Conservation (phyloP, 2,329 filamentous ascomycete genomes). For the Penicillium oxalicum region DNA sequence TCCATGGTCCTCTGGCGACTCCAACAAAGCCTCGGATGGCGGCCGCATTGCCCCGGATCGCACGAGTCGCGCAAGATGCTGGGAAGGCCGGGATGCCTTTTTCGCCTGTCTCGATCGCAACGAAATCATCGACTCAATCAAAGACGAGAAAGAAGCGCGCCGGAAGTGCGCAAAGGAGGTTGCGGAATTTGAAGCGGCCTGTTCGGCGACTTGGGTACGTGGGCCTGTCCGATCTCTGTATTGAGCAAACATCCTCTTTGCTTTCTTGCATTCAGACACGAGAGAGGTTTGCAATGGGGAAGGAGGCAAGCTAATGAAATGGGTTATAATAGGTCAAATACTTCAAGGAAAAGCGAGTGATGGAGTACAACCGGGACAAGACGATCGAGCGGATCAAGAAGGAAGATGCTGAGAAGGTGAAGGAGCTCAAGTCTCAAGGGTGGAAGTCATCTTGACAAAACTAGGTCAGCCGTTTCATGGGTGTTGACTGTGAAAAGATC, state of each 20-base stretch:
- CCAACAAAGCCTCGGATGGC: constrained; percentile 47
- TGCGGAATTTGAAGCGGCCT: constrained; percentile 71
- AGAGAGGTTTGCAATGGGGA: no score
- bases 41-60: constrained; percentile 77
- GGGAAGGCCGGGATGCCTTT: constrained; percentile 81
- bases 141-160: constrained; percentile 50
- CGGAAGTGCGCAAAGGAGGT: constrained; percentile 57
- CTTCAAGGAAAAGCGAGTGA: constrained; percentile 93
- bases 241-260: neutral
- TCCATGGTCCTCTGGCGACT: constrained; percentile 40
- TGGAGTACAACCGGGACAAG: constrained; percentile 79
- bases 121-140: constrained; percentile 70
- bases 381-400: constrained; percentile 68
- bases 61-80: constrained; percentile 74
- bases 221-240: neutral
- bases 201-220: constrained; percentile 83
- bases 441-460: constrained; percentile 26
- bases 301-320: neutral
- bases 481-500: neutral
- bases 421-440: constrained; percentile 38
- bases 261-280: no score
- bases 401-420: constrained; percentile 63
- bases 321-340: constrained; percentile 69
- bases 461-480: neutral
- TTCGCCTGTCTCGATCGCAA: constrained; percentile 80